phyloP scores from a whole-genome alignment of 169 alveolate genomes.

The Neospora caninum region DNA sequence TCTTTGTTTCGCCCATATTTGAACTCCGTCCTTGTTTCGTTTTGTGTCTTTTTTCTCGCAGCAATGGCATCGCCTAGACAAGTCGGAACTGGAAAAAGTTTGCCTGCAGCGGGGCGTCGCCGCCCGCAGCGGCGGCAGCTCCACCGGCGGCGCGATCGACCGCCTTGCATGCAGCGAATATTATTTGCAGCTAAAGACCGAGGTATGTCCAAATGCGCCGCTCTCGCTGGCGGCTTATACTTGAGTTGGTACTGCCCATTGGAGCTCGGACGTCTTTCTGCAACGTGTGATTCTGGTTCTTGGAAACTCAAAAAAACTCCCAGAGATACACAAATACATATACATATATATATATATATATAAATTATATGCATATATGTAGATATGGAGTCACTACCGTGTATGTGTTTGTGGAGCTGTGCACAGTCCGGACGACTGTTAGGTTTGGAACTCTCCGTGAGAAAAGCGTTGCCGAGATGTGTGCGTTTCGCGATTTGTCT shows the following conservation, averaged over 20 bases:
- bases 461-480: too few relatives aligned
- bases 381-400: not conserved
- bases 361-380: not conserved
- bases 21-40: too few relatives aligned
- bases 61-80: not conserved
- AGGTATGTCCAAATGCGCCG: not conserved
- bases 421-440: too few relatives aligned
- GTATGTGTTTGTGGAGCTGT: not conserved
- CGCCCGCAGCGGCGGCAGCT: not conserved
- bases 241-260: too few relatives aligned
- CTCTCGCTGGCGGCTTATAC: too few relatives aligned
- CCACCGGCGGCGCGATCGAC: not conserved
- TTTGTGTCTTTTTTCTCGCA: not conserved
- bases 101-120: slow-evolving; percentile 11
- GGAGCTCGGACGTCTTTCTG: too few relatives aligned
- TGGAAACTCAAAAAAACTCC: too few relatives aligned
- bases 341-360: not conserved
- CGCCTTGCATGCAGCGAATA: not conserved
- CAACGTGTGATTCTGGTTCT: too few relatives aligned
- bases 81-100: not conserved
- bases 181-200: not conserved
- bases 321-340: too few relatives aligned
- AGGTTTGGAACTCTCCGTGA: too few relatives aligned
- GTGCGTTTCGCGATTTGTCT: too few relatives aligned
- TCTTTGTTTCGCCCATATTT: too few relatives aligned